Evolutionary conservation across 2,329 filamentous ascomycete species (phyloP).

Genomic region (Lecanoromycetidae sp.): DNA sequence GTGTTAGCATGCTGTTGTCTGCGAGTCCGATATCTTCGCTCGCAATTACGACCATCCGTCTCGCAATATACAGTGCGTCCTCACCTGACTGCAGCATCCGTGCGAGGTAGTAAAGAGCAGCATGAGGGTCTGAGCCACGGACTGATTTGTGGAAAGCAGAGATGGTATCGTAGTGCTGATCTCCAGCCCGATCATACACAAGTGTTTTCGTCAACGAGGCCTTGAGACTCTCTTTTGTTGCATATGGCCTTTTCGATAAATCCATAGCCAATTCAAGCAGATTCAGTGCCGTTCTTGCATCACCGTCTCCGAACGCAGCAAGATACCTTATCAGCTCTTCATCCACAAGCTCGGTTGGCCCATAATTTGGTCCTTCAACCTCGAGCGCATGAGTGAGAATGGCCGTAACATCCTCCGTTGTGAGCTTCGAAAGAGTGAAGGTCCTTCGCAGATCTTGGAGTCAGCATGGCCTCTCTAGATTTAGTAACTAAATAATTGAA

Average conservation of each 20-base stretch:
- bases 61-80: slow-evolving; percentile 82
- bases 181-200: slow-evolving; percentile 87
- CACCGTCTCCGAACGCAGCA: slow-evolving; percentile 76
- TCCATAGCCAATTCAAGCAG: slow-evolving; percentile 81
- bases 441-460: too few relatives aligned
- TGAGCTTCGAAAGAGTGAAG: slow-evolving; percentile 70
- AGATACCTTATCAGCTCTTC: slow-evolving; percentile 69
- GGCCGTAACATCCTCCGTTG: slow-evolving; percentile 54
- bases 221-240: slow-evolving; percentile 69
- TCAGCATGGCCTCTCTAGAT: too few relatives aligned
- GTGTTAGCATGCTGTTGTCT: slow-evolving; percentile 67
- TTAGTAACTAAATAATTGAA: too few relatives aligned
- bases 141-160: slow-evolving; percentile 95
- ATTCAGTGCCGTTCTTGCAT: slow-evolving; percentile 85
- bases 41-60: slow-evolving; percentile 86
- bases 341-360: slow-evolving; percentile 50
- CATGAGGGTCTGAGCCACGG: slow-evolving; percentile 74
- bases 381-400: slow-evolving; percentile 68
- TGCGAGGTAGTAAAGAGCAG: slow-evolving; percentile 83
- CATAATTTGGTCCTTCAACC: slow-evolving; percentile 43
- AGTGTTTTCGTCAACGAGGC: slow-evolving; percentile 76
- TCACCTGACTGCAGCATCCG: slow-evolving; percentile 94
- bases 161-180: slow-evolving; percentile 96
- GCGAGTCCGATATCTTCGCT: slow-evolving; percentile 89
- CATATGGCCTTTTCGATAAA: slow-evolving; percentile 50